Base-by-base conservation (phyloP, 1,139 yeast genomes). In the Saccharomyces pastorianus region DNA sequence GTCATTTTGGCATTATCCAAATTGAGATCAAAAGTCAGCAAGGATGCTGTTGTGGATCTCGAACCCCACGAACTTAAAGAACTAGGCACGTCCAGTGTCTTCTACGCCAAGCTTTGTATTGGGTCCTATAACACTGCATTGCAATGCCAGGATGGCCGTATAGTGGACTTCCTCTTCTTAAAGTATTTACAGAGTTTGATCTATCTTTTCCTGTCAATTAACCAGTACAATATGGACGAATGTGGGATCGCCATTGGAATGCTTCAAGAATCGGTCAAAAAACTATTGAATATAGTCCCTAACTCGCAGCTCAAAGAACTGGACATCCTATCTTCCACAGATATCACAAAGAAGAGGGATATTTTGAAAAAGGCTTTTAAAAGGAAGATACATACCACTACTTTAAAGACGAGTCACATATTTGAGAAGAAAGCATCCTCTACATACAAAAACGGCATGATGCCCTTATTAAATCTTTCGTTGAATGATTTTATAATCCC, bases 401-500 rank as follows among this genome's bases (percentile, higher is more conserved):
- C 50, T 13, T 26, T 13, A 4, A 46, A 48, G 13, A 9, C 20
- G 20, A 17, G 20, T 17, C 20, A 17, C 2, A n/a, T 50, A 6
- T 28, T 49, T 23, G 34, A 55, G 54, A 38, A 48, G 47, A 28
- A 49, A 46, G 6, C 26, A 47, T 5, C 48, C 5, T 17, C 9
- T 7, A 4, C 44, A 38, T 29, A 11, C 49, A 47, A 17, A 17
- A 17, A 17, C 20, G 20, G 41, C 9, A 53, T 64, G 34, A 38
- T 55, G 9, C 64, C 66, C 2, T 51, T 63, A 11, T 53, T 63
- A 46, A 51, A 55, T 7, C 59, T 56, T 13, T 58, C 64, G 1
- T 47, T 65, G 34, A 56, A 64, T 9, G 63, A 62, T 44, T 66
- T 68, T 29, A 47, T 68, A n/a, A 53, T 65, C 17, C 71, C 71